phyloP scores from a whole-genome alignment of 2,329 filamentous ascomycete species.

The Fusarium falciforme region DNA sequence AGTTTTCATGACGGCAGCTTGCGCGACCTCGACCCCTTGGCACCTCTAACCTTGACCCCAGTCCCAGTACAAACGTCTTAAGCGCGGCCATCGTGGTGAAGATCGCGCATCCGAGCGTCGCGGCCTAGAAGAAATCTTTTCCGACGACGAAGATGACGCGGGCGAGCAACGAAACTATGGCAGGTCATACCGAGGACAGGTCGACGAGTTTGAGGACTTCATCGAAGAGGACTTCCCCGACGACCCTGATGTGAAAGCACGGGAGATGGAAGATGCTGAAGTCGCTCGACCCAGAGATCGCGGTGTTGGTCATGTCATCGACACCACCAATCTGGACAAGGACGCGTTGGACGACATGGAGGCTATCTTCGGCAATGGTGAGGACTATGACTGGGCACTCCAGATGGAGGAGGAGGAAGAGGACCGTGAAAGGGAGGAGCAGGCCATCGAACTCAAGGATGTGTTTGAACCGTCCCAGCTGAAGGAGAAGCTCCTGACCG shows the following conservation, averaged over 20 bases:
- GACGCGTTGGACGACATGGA: slow-evolving; percentile 96
- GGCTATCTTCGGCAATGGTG: slow-evolving; percentile 93
- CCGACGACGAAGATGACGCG: slow-evolving; percentile 88
- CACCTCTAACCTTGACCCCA: slow-evolving; percentile 49
- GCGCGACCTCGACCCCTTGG: background rate
- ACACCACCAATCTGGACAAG: slow-evolving; percentile 88
- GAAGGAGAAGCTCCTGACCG: slow-evolving; percentile 92
- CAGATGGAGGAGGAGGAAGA: slow-evolving; percentile 90
- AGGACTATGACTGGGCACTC: slow-evolving; percentile 95
- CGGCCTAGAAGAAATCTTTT: slow-evolving; percentile 92
- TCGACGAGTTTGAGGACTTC: slow-evolving; percentile 92
- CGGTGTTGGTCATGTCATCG: slow-evolving; percentile 76
- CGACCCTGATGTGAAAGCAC: slow-evolving; percentile 81
- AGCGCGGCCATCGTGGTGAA: slow-evolving; percentile 84
- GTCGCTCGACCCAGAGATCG: slow-evolving; percentile 83
- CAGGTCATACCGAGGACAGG: slow-evolving; percentile 68
- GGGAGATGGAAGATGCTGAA: slow-evolving; percentile 85
- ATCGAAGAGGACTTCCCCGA: slow-evolving; percentile 96
- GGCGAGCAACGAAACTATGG: slow-evolving; percentile 64
- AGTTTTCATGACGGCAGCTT: slow-evolving; percentile 36
- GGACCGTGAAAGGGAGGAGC: slow-evolving; percentile 80
- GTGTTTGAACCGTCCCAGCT: slow-evolving; percentile 98
- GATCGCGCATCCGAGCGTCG: slow-evolving; percentile 73
- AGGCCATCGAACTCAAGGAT: slow-evolving; percentile 92
- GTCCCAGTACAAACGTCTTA: slow-evolving; percentile 96